These are phyloP conservation scores for Neonectria sp. DNA, from an alignment of 2,329 filamentous ascomycete genomes.

Conservation along the genomic window DNA sequence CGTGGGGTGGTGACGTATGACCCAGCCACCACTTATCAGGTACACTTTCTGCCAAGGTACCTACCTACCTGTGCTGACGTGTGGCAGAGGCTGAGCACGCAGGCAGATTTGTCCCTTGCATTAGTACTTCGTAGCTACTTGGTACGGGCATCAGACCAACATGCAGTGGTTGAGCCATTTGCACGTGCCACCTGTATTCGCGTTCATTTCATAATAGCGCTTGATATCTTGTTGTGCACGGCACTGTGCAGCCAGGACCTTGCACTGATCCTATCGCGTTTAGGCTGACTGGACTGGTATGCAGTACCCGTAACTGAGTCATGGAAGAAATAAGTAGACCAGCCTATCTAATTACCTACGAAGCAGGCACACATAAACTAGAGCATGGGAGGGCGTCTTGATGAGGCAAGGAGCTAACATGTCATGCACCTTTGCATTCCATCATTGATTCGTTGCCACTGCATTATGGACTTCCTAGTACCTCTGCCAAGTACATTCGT, in stretches of 20 bases:
- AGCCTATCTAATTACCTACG: too few relatives aligned
- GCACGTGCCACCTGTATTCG: neutral
- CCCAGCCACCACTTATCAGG: neutral
- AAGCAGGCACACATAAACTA: too few relatives aligned
- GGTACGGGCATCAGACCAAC: neutral
- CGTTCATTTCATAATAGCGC: neutral
- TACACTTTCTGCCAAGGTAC: constrained; percentile 6
- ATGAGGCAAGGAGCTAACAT: too few relatives aligned
- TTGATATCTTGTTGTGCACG: neutral
- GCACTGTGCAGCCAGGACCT: neutral
- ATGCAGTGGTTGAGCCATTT: neutral
- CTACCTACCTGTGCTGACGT: constrained; percentile 3
- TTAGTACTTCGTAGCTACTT: neutral
- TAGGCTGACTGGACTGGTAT: neutral
- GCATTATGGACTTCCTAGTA: neutral
- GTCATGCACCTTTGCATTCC: neutral
- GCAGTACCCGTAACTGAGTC: neutral
- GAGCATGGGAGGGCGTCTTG: neutral
- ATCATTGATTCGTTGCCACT: neutral
- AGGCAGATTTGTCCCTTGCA: constrained; percentile 3
- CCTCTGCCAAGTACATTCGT: neutral
- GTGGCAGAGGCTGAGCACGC: constrained; percentile 4
- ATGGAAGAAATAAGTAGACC: too few relatives aligned
- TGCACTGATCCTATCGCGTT: neutral
- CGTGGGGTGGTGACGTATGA: constrained; percentile 9